phyloP scores from a whole-genome alignment of 768 basidiomycete genomes.

The Sarcodon aspratus region DNA sequence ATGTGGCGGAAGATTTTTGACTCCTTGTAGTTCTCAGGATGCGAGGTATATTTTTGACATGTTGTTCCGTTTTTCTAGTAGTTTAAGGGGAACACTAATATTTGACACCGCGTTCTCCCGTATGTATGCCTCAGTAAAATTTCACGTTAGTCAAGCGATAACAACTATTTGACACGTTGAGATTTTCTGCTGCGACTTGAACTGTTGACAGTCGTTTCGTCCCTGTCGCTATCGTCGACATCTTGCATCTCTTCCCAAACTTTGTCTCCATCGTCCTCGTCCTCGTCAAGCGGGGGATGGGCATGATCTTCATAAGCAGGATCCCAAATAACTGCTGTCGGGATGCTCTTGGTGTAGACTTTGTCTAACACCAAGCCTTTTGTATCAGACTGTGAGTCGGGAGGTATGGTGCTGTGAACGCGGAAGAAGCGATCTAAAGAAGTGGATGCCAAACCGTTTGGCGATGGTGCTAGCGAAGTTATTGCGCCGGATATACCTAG shows the following conservation, averaged over 20 bases:
- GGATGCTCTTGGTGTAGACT: slow-evolving; percentile 47
- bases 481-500: slow-evolving; percentile 65
- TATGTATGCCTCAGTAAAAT: background rate
- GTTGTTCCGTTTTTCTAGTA: background rate
- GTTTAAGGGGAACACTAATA: too few relatives aligned
- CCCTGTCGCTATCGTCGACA: slow-evolving; percentile 27
- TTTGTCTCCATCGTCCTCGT: slow-evolving; percentile 38
- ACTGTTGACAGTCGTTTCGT: slow-evolving; percentile 1
- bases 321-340: slow-evolving; percentile 60
- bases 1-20: slow-evolving; percentile 16
- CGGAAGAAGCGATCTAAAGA: slow-evolving; percentile 63
- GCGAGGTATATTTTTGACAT: background rate
- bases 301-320: slow-evolving; percentile 17
- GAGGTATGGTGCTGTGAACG: slow-evolving; percentile 50
- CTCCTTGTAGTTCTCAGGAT: slow-evolving; percentile 9
- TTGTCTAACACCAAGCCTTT: slow-evolving; percentile 57
- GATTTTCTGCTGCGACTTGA: too few relatives aligned
- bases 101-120: background rate
- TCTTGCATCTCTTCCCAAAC: slow-evolving; percentile 61
- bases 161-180: too few relatives aligned
- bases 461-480: slow-evolving; percentile 47
- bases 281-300: slow-evolving; percentile 29
- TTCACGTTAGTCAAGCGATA: too few relatives aligned
- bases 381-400: slow-evolving; percentile 32
- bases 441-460: slow-evolving; percentile 43